Base-by-base conservation (phyloP, 805 yeast species). In the Yamadazyma insecticola region DNA sequence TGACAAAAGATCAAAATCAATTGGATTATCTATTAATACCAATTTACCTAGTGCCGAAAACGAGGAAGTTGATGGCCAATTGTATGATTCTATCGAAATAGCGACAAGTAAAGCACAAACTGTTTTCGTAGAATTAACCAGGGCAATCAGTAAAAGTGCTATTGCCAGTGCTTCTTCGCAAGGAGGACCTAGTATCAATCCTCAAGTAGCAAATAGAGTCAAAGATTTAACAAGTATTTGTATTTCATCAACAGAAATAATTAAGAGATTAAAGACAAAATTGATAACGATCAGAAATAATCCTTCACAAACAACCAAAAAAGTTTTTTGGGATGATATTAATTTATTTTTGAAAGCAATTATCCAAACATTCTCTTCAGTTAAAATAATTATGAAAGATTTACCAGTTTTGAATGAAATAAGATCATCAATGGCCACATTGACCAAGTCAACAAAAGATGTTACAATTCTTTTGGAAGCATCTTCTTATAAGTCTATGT, bases 361-460 rank as follows among this genome's bases (percentile, higher is more conserved):
- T 35, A 81, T 90, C 41, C 79, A 78, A 21, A 85, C 92, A 25
- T 65, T 90, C 42, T 92, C 90, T 2, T 76, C 85, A 1, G 87
- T 95, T 0, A 88, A 88, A 49, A 70, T 74, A 1, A 79, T 94
- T 2, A 81, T 90, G 76, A 72, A 75, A 32, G 96, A 85, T 41
- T 67, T 87, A 35, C 89, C 95, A 0, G 72, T 80, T 11, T 66
- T 90, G 30, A 79, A 82, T 44, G 96, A 85, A 34, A 81, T 81
- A 5, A 65, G 95, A 36, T 79, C 89, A 6, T 76, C 84, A 5
- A 72, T 90, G 57, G 85, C 95, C 0, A 74, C 78, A 22, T 63
- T 90, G 36, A 89, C 97, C 0, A 78, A 86, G 42, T 83, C 89
- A 3, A 86, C 96, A 4, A 90, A 90, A 48, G 97, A 90, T 49